A percentile compares a stretch with the other conserved stretches of the same genome.
These are phyloP conservation scores for Panellus pusillus DNA, from an alignment of 768 basidiomycete genomes.

Conservation along the genomic window DNA sequence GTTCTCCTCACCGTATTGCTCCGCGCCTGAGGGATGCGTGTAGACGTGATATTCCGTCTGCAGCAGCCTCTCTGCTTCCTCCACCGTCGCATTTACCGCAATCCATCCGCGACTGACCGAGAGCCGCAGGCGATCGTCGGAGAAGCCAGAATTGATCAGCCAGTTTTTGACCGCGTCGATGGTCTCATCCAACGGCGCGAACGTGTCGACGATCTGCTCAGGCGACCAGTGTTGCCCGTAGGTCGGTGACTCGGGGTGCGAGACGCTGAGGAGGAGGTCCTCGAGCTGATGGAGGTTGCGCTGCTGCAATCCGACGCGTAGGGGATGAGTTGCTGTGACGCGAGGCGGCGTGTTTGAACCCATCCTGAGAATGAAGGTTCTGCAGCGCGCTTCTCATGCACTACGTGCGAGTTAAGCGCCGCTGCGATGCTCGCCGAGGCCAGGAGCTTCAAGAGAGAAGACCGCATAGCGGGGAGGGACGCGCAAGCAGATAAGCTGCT, in stretches of 20 bases:
- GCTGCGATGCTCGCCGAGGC: neutral
- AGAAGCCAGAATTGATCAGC: constrained; percentile 39
- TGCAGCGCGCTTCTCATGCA: constrained; percentile 40
- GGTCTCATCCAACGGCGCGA: constrained; percentile 40
- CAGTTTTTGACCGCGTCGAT: constrained; percentile 39
- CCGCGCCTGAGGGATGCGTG: constrained; percentile 34
- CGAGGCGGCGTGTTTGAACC: constrained; percentile 30
- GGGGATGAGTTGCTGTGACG: constrained; percentile 33
- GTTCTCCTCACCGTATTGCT: constrained; percentile 36
- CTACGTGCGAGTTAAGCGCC: constrained; percentile 9
- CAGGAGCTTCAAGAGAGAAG: constrained; percentile 4
- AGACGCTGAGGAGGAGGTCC: constrained; percentile 40
- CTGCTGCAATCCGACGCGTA: constrained; percentile 47
- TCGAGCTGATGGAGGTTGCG: constrained; percentile 41
- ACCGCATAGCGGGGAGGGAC: constrained; percentile 2
- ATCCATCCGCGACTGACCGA: constrained; percentile 40
- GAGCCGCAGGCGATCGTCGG: constrained; percentile 32
- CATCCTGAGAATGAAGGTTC: constrained; percentile 31
- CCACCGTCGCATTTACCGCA: constrained; percentile 37
- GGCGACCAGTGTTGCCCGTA: constrained; percentile 51
- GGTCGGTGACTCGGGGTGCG: constrained; percentile 42
- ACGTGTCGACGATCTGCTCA: constrained; percentile 37
- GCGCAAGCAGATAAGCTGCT: too few species aligned
- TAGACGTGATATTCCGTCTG: constrained; percentile 44
- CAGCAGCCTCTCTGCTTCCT: constrained; percentile 45